These are phyloP conservation scores for Cladosporium sp. DNA, from an alignment of 2,329 filamentous ascomycete genomes.

Conservation along the genomic window DNA sequence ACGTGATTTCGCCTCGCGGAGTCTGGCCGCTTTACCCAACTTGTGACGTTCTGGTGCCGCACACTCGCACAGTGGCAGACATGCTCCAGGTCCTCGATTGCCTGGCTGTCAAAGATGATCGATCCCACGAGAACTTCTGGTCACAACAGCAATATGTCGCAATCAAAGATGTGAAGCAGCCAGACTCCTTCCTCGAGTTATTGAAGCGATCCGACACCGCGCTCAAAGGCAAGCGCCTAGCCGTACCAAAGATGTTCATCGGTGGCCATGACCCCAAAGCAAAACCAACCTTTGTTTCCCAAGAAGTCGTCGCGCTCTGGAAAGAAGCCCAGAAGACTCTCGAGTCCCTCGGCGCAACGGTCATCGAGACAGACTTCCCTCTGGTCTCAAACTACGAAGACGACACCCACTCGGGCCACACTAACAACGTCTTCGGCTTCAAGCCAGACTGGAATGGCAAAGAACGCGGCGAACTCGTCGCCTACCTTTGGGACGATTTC, in stretches of 20 bases:
- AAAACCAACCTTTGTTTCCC: constrained; percentile 34
- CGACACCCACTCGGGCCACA: constrained; percentile 30
- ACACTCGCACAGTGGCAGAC: constrained; percentile 49
- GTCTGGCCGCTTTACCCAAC: constrained; percentile 54
- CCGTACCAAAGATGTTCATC: constrained; percentile 50
- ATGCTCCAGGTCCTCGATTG: constrained; percentile 49
- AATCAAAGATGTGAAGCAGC: constrained; percentile 36
- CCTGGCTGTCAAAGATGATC: constrained; percentile 41
- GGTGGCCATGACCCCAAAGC: constrained; percentile 35
- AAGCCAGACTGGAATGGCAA: constrained; percentile 44
- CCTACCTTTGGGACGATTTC: constrained; percentile 52
- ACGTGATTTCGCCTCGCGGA: constrained; percentile 49
- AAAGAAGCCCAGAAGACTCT: constrained; percentile 34
- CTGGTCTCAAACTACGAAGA: constrained; percentile 45
- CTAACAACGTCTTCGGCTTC: constrained; percentile 40
- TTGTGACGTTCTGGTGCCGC: constrained; percentile 53
- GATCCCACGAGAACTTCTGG: constrained; percentile 51
- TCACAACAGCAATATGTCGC: constrained; percentile 46
- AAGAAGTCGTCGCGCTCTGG: constrained; percentile 37
- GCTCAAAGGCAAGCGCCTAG: constrained; percentile 44
- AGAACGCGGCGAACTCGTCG: constrained; percentile 47
- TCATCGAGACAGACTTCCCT: constrained; percentile 45
- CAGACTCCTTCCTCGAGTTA: constrained; percentile 34
- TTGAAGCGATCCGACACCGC: constrained; percentile 23
- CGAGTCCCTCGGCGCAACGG: constrained; percentile 39